Evolutionary conservation across 2,329 filamentous ascomycete species (phyloP).

Genomic region (Fusarium lyarnte): DNA sequence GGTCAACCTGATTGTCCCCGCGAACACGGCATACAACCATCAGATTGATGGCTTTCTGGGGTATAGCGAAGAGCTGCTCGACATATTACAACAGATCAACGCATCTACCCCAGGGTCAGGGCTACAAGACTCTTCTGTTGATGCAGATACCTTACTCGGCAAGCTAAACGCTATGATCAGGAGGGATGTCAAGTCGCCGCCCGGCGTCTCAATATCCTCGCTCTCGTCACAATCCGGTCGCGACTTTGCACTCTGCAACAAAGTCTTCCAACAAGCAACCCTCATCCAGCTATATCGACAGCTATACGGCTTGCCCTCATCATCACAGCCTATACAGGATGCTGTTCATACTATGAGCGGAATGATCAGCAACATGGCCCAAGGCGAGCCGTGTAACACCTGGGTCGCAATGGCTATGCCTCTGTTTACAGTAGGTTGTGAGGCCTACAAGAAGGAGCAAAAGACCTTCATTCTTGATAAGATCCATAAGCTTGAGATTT

Average conservation of each 20-base stretch:
- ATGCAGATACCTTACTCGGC: constrained; percentile 35
- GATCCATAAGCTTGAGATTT: constrained; percentile 39
- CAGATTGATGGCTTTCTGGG: constrained; percentile 45
- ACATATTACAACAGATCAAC: constrained; percentile 40
- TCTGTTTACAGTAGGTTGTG: constrained; percentile 43
- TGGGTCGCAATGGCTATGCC: constrained; percentile 48
- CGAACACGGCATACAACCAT: not conserved
- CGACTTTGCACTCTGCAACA: constrained; percentile 42
- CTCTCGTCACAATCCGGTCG: constrained; percentile 38
- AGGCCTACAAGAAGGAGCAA: constrained; percentile 36
- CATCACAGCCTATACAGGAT: constrained; percentile 24
- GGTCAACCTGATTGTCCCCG: fast-evolving
- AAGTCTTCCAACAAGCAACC: constrained; percentile 42
- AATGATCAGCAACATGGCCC: constrained; percentile 43
- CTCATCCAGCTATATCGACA: constrained; percentile 41
- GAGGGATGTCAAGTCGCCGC: constrained; percentile 32
- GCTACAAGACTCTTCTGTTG: not conserved
- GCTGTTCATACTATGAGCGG: constrained; percentile 31
- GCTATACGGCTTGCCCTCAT: constrained; percentile 32
- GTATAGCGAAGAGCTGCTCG: constrained; percentile 43
- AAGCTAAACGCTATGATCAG: constrained; percentile 40
- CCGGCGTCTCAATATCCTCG: constrained; percentile 29
- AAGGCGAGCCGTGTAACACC: constrained; percentile 44
- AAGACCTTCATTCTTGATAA: constrained; percentile 40
- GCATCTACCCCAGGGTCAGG: not conserved